phyloP scores from a whole-genome alignment of 495 filamentous ascomycete species.

The Alectoria sarmentosa region DNA sequence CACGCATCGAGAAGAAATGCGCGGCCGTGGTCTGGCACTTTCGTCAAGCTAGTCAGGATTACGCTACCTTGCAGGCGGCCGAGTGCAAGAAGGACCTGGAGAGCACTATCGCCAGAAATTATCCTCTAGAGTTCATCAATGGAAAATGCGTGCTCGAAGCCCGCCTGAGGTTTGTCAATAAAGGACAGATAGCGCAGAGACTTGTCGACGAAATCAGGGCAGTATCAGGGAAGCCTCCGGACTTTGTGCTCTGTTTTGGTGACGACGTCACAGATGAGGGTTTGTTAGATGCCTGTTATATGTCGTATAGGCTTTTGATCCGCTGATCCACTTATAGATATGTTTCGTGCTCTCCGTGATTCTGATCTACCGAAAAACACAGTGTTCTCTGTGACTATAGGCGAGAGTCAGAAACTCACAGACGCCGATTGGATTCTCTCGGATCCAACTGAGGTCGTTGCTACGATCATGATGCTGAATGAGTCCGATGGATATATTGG shows the following conservation, averaged over 20 bases:
- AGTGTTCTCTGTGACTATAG: constrained; percentile 82
- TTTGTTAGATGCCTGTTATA: constrained; percentile 29
- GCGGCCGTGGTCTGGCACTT: constrained; percentile 97
- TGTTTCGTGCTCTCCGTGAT: constrained; percentile 59
- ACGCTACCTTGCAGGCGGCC: constrained; percentile 63
- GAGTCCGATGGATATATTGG: not conserved
- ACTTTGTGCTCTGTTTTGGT: constrained; percentile 82
- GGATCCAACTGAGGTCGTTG: constrained; percentile 81
- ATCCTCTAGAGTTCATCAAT: constrained; percentile 88
- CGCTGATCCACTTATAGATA: constrained; percentile 33
- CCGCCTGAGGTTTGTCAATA: constrained; percentile 93
- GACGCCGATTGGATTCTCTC: constrained; percentile 79
- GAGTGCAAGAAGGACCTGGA: constrained; percentile 60
- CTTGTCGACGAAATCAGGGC: constrained; percentile 54
- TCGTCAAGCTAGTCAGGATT: constrained; percentile 77
- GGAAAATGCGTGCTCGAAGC: constrained; percentile 96
- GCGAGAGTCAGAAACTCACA: constrained; percentile 78
- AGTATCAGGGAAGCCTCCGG: constrained; percentile 43
- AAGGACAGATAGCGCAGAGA: constrained; percentile 81
- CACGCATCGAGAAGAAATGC: constrained; percentile 86
- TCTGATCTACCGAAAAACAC: constrained; percentile 50
- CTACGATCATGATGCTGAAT: constrained; percentile 64
- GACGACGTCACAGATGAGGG: constrained; percentile 98
- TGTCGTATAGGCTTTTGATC: not conserved
- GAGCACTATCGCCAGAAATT: constrained; percentile 60